Evolutionary conservation across 2,329 filamentous ascomycete genomes (phyloP), one percentile per base, ranked within the genome.

Genomic region (Ascochyta pisi): DNA sequence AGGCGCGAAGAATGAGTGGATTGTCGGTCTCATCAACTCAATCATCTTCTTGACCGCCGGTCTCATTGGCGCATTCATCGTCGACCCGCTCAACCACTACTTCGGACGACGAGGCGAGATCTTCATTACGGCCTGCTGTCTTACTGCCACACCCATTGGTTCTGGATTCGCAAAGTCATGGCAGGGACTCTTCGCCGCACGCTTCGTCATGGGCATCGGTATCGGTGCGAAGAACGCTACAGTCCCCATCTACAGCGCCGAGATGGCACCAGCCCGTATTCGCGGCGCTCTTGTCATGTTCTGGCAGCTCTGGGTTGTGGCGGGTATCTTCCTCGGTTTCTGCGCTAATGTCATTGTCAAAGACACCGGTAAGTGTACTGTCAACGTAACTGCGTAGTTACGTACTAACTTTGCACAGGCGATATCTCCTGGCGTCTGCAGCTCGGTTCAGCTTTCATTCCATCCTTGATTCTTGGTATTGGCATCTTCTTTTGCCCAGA

Each of bases 271-370:
- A 6, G 62, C 65, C 24, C 67, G 66, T 23, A 61, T 74, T 39
- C 70, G 76, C 26, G 76, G 75, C 33, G 68, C 73, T 31, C 62
- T 78, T 29, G 76, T 78, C 52, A 74, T 74, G 60, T 71, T 77
- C 42, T 74, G 76, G 71, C 75, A 76, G 50, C 69, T 78, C 31
- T 74, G 68, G 65, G 71, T 77, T 39, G 68, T 76, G 22, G 63
- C 70, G n/a, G 70, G 69, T 62, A 75, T 77, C 37, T 74, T 76
- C 67, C 54, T 82, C 9, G 80, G 80, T 10, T 80, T 80, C 60
- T 78, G 79, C 54, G 79, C 80, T 68, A 79, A 78, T 13, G 77
- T 82, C 19, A 79, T 78, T 7, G 81, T 82, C 57, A 73, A 73
- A 49, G 73, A 77, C 29, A 31, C 29, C 3, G 29, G 29, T 31